Conservation (phyloP, 139 green algal species). For the Picochlorum sp. region DNA sequence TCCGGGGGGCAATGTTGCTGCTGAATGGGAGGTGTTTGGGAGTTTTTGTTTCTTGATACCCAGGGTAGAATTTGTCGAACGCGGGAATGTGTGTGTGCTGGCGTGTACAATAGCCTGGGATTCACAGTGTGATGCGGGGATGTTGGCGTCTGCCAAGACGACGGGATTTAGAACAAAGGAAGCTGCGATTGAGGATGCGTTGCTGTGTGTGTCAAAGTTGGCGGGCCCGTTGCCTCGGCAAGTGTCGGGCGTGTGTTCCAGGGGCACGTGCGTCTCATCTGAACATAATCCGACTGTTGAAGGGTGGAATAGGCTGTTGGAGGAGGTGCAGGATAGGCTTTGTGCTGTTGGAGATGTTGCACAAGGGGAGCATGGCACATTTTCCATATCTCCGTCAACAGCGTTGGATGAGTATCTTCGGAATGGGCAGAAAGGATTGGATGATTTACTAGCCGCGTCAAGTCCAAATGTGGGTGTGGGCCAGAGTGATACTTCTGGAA, state of each 20-base stretch:
- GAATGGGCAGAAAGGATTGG: slow-evolving; percentile 62
- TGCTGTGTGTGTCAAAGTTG: neutral
- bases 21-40: slow-evolving; percentile 66
- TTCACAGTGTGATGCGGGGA: neutral
- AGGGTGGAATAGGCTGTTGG: too few species aligned
- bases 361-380: neutral
- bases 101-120: slow-evolving; percentile 70
- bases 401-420: slow-evolving; percentile 59
- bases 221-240: too few species aligned
- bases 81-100: slow-evolving; percentile 34
- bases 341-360: too few species aligned
- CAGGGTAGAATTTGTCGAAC: slow-evolving; percentile 60
- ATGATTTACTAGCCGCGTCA: slow-evolving; percentile 45
- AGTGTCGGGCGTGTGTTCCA: neutral
- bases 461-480: neutral
- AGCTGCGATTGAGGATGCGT: slow-evolving; percentile 11
- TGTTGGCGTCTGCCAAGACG: slow-evolving; percentile 17
- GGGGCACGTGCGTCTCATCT: neutral
- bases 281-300: too few species aligned
- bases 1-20: neutral
- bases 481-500: neutral
- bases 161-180: too few species aligned
- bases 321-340: too few species aligned
- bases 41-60: slow-evolving; percentile 73
- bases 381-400: slow-evolving; percentile 12